Evolutionary conservation across 2,329 filamentous ascomycete species (phyloP).

Genomic region (Penicillium sp.): DNA sequence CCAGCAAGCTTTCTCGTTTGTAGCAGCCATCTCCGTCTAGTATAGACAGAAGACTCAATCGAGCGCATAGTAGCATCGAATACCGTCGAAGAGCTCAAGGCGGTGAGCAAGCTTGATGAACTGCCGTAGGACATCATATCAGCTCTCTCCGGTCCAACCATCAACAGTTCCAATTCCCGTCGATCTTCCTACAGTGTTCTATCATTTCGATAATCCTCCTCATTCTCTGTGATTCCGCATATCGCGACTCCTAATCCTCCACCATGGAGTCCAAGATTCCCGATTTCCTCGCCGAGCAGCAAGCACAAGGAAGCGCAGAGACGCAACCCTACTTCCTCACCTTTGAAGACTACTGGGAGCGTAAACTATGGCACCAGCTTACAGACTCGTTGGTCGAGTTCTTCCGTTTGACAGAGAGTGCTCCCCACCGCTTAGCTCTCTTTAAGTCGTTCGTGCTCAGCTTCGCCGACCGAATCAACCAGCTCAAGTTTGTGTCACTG

Average conservation of each 20-base stretch:
- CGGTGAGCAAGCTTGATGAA: conserved; percentile 11
- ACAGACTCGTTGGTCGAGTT: conserved; percentile 85
- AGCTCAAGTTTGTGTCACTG: conserved; percentile 91
- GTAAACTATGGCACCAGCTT: conserved; percentile 98
- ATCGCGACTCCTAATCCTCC: conserved; percentile 16
- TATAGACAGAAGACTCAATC: background rate
- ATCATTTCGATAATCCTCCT: background rate
- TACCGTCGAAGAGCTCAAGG: conserved; percentile 6
- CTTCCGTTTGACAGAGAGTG: conserved; percentile 81
- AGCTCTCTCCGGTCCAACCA: conserved; percentile 13
- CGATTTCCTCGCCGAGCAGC: conserved; percentile 88
- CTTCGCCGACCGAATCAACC: conserved; percentile 98
- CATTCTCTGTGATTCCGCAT: background rate
- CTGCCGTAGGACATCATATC: conserved; percentile 15
- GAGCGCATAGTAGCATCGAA: background rate
- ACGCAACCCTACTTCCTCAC: conserved; percentile 84
- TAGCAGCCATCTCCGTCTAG: background rate
- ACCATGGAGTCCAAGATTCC: conserved; percentile 84
- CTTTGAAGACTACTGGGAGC: conserved; percentile 97
- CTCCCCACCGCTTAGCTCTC: conserved; percentile 79
- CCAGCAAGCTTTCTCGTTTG: too few relatives aligned
- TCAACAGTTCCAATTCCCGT: conserved; percentile 11
- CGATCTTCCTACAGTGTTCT: conserved; percentile 8
- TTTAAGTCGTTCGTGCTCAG: conserved; percentile 94
- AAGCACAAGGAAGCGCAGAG: conserved; percentile 82